Evolutionary conservation across 495 filamentous ascomycete genomes (phyloP), one percentile per base, ranked within the genome.

Genomic region (Coniosporium apollinis): DNA sequence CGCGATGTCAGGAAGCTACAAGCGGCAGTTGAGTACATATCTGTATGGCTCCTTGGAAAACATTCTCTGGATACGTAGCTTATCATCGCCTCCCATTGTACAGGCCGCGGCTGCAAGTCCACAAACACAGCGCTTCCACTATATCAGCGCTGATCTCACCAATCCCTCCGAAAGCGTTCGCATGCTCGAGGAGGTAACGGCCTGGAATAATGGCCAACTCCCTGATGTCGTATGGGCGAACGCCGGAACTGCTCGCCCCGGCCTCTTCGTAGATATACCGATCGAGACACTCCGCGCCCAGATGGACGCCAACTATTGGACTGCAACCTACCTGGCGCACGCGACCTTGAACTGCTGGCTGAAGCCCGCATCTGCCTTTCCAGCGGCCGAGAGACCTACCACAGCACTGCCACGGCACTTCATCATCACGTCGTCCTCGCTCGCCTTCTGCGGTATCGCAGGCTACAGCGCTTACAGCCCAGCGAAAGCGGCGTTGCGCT

Each of bases 161-260:
- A 57, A 67, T 41, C 53, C 70, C 38, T 57, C 65, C 30, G 86
- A 83, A 50, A 76, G 76, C 34, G 58, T 60, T 9, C 63, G 70
- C 22, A 57, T 92, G 2, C 57, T 94, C 26, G 60, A 64, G 8
- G 77, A 91, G 51, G 75, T 76, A 34, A 77, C 71, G 6, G 57
- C 67, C n/a, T 96, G 87, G 89, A 94, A 94, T 56, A 57, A 71
- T 42, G 74, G 72, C 24, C 45, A 56, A 15, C 57, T 72, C 7
- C 82, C 84, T 0, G 86, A 94, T 48, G 66, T 93, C 37, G 79
- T 94, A 28, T 96, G 89, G 86, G 85, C 82, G 52, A 76, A 82
- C 39, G 91, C 89, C 9, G 86, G 86, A 46, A 65, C 69, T 42
- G 71, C 81, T 5, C 62, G 62, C 25, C 87, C 91, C 0, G 60